Evolutionary conservation across 2,329 filamentous ascomycete genomes (phyloP).

Genomic region (Mariannaea sp.): DNA sequence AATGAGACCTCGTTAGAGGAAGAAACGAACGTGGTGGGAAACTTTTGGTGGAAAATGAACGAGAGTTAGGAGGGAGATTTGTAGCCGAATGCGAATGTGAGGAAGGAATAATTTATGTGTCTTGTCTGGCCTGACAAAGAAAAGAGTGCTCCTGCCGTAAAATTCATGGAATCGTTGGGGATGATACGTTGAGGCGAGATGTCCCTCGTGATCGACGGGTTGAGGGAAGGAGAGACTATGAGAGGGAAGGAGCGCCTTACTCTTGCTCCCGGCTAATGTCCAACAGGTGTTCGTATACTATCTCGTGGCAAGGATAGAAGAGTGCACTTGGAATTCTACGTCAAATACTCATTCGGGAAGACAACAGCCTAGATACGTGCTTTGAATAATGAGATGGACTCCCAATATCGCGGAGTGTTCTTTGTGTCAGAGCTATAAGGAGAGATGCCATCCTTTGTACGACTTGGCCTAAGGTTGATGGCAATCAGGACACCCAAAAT

Average conservation of each 20-base stretch:
- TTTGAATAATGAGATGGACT: too few species aligned
- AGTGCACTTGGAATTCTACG: too few species aligned
- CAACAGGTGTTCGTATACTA: too few species aligned
- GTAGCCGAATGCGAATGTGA: not conserved
- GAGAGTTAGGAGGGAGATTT: slow-evolving; percentile 16
- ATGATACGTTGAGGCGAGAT: slow-evolving; percentile 21
- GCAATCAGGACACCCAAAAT: too few species aligned
- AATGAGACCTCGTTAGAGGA: slow-evolving; percentile 18
- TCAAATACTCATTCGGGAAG: too few species aligned
- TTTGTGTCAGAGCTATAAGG: too few species aligned
- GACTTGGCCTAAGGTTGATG: too few species aligned
- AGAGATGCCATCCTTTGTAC: too few species aligned
- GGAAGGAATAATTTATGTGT: slow-evolving; percentile 16
- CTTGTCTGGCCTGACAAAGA: slow-evolving; percentile 10
- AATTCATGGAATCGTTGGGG: slow-evolving; percentile 22
- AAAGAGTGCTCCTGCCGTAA: slow-evolving; percentile 29
- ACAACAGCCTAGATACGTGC: too few species aligned
- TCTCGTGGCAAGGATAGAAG: too few species aligned
- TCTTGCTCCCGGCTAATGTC: too few species aligned
- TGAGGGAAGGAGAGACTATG: slow-evolving; percentile 24
- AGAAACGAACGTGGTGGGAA: slow-evolving; percentile 25
- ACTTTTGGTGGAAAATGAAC: slow-evolving; percentile 21
- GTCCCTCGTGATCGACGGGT: not conserved
- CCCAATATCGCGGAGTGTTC: too few species aligned
- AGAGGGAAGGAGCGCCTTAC: slow-evolving; percentile 25